These are phyloP conservation scores for Wickerhamiella hasegawae DNA, from an alignment of 805 yeast species.

Conservation along the genomic window DNA sequence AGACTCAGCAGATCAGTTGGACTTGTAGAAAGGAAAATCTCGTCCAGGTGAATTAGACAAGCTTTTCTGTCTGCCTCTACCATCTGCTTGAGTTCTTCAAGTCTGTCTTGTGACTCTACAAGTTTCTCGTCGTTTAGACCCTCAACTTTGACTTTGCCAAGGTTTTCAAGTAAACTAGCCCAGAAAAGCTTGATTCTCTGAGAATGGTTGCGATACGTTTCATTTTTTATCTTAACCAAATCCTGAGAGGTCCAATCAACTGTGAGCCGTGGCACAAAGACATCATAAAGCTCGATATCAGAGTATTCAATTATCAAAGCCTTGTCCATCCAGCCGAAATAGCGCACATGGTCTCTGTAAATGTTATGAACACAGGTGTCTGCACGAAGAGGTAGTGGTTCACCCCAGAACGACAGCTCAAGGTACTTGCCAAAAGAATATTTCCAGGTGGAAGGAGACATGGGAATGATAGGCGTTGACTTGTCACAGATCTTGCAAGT, in stretches of 20 bases:
- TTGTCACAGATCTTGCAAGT: constrained; percentile 66
- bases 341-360: constrained; percentile 65
- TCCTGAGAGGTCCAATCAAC: constrained; percentile 57
- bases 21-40: constrained; percentile 36
- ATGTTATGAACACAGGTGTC: constrained; percentile 69
- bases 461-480: constrained; percentile 58
- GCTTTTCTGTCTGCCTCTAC: constrained; percentile 35
- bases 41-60: constrained; percentile 31
- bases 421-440: constrained; percentile 86
- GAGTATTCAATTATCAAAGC: constrained; percentile 70
- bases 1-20: constrained; percentile 55
- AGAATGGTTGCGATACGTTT: constrained; percentile 37
- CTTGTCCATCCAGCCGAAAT: constrained; percentile 65
- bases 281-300: constrained; percentile 57
- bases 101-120: constrained; percentile 46
- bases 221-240: constrained; percentile 52
- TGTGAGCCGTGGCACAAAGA: constrained; percentile 59
- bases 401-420: constrained; percentile 70
- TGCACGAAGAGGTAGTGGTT: constrained; percentile 36
- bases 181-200: constrained; percentile 46
- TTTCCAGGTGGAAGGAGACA: constrained; percentile 80
- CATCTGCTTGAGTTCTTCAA: constrained; percentile 39
- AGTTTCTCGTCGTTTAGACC: constrained; percentile 54
- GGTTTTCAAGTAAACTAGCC: constrained; percentile 50
- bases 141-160: constrained; percentile 65